Conservation (phyloP, 2,329 filamentous ascomycete species). For the Hypoxylon sp. region DNA sequence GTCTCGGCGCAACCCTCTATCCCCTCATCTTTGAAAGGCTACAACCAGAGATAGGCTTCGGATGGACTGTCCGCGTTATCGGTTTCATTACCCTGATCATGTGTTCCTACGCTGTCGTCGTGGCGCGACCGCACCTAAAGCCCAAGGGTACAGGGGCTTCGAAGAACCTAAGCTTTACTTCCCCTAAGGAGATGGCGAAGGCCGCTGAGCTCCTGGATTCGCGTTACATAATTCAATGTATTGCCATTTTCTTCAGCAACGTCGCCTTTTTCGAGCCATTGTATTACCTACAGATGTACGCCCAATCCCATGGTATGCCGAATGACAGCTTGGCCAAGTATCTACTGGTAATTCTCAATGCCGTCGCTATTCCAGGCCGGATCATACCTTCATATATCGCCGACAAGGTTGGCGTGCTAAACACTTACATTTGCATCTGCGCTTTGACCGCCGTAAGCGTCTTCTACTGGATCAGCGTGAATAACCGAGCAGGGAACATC, state of each 20-base stretch:
- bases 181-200: constrained; percentile 1
- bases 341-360: constrained; percentile 14
- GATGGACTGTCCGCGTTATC: constrained; percentile 12
- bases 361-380: constrained; percentile 7
- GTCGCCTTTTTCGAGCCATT: constrained; percentile 12
- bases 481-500: constrained; percentile 15
- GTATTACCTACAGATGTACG: constrained; percentile 16
- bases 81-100: constrained; percentile 8
- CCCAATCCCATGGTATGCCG: constrained; percentile 13
- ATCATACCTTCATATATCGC: constrained; percentile 14
- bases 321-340: constrained; percentile 11
- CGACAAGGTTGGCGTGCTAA: constrained; percentile 10
- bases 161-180: background rate
- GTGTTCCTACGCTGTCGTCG: constrained; percentile 5
- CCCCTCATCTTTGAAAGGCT: constrained; percentile 16
- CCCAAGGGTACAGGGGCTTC: background rate
- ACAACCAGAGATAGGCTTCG: constrained; percentile 12
- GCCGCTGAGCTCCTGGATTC: constrained; percentile 7
- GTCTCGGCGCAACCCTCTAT: constrained; percentile 13
- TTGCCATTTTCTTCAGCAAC: constrained; percentile 15
- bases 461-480: constrained; percentile 20
- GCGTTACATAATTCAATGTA: constrained; percentile 1
- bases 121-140: constrained; percentile 11
- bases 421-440: constrained; percentile 19
- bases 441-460: constrained; percentile 10